A percentile compares a stretch with the other conserved stretches of the same genome.
These are phyloP conservation scores for Prunella vulgaris DNA, from an alignment of 257 asterid genomes.

Conservation along the genomic window DNA sequence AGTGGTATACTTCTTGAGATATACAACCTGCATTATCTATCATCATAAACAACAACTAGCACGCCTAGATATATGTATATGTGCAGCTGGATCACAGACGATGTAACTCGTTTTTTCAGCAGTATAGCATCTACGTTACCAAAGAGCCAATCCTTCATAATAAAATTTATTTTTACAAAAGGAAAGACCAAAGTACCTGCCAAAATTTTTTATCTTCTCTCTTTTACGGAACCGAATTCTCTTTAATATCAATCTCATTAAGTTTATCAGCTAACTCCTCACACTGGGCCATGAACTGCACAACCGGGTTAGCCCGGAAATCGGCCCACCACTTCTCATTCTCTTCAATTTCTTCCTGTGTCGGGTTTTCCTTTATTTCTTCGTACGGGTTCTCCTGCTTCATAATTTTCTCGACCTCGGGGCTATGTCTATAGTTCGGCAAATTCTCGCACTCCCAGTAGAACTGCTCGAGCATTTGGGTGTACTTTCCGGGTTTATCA, in stretches of 20 bases:
- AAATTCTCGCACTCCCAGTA: conserved; percentile 81
- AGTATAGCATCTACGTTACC: too few species aligned
- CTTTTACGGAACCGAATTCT: conserved; percentile 60
- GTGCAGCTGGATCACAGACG: too few species aligned
- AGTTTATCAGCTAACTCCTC: conserved; percentile 78
- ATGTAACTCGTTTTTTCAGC: too few species aligned
- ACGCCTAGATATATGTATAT: too few species aligned
- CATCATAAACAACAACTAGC: too few species aligned
- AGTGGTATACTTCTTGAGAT: too few species aligned
- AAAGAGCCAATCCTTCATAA: not conserved
- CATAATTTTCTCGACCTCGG: conserved; percentile 69
- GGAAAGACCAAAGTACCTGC: conserved; percentile 46
- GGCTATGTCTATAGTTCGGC: conserved; percentile 71
- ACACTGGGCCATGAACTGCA: conserved; percentile 68
- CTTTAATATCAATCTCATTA: conserved; percentile 69
- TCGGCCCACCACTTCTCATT: conserved; percentile 76
- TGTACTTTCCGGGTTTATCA: conserved; percentile 53
- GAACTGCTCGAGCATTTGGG: conserved; percentile 67
- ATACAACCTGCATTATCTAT: too few species aligned
- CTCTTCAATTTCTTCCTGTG: conserved; percentile 71
- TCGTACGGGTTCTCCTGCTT: conserved; percentile 51
- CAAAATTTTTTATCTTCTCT: conserved; percentile 71
- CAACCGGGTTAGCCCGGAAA: conserved; percentile 63
- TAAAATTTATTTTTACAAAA: not conserved
- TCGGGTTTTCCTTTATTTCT: conserved; percentile 76